Evolutionary conservation across 2,329 filamentous ascomycete genomes (phyloP).

Genomic region (Coniochaeta hoffmannii): DNA sequence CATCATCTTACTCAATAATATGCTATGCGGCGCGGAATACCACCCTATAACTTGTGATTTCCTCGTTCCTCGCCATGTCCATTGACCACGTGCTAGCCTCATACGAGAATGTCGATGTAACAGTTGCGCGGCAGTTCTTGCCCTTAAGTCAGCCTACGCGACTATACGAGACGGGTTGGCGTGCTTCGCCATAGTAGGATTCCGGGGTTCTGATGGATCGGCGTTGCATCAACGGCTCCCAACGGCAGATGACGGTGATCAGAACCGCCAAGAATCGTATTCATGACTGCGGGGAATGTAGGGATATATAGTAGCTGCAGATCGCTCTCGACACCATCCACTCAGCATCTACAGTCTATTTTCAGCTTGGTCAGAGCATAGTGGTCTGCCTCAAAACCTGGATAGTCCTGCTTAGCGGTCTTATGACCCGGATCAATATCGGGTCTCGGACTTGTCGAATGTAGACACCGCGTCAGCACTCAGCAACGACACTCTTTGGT

Average conservation of each 20-base stretch:
- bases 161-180: neutral
- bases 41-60: neutral
- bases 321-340: neutral
- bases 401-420: neutral
- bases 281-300: conserved; percentile 2
- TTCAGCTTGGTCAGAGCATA: neutral
- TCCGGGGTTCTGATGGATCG: neutral
- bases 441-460: neutral
- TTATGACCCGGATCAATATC: neutral
- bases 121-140: neutral
- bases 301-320: conserved; percentile 1
- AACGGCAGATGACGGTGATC: neutral
- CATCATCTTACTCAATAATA: neutral
- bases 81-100: neutral
- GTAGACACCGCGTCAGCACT: neutral
- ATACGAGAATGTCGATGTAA: neutral
- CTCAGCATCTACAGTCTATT: neutral
- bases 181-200: conserved; percentile 2
- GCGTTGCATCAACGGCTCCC: neutral
- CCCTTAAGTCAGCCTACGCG: neutral
- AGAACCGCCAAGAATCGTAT: conserved; percentile 1
- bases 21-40: neutral
- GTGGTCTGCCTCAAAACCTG: neutral
- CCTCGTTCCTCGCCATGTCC: neutral
- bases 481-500: too few species aligned